These are phyloP conservation scores for Pseudocercospora vitis DNA, from an alignment of 2,329 filamentous ascomycete genomes.

Conservation along the genomic window DNA sequence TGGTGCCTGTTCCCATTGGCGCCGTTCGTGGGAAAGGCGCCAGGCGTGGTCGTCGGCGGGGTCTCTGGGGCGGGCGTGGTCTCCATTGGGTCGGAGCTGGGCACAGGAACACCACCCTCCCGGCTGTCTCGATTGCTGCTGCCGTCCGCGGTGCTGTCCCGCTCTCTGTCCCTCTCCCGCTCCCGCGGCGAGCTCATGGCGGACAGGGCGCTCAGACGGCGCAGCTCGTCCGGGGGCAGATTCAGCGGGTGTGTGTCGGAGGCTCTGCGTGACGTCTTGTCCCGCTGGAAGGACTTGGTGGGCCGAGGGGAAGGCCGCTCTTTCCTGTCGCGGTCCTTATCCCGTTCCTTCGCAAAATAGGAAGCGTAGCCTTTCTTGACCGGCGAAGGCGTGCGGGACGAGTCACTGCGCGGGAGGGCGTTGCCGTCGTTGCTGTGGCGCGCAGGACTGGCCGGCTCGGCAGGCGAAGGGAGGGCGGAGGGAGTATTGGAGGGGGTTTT, in stretches of 20 bases:
- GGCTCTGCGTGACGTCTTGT: conserved; percentile 42
- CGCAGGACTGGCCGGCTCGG: too few species aligned
- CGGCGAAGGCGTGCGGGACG: conserved; percentile 12
- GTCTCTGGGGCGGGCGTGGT: conserved; percentile 31
- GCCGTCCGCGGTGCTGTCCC: too few species aligned
- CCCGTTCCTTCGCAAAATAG: conserved; percentile 30
- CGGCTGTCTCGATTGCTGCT: conserved; percentile 22
- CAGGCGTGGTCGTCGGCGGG: conserved; percentile 37
- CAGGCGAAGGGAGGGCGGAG: too few species aligned
- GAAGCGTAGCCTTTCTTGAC: conserved; percentile 27
- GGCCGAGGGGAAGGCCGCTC: conserved; percentile 27
- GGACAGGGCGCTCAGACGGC: conserved; percentile 66
- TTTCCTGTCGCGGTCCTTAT: conserved; percentile 31
- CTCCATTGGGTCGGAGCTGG: conserved; percentile 34
- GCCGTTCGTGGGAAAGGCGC: conserved; percentile 51
- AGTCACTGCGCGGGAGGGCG: too few species aligned
- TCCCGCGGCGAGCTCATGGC: conserved; percentile 25
- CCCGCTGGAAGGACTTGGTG: conserved; percentile 31
- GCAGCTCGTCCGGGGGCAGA: conserved; percentile 82
- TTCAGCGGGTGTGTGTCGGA: conserved; percentile 74
- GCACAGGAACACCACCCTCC: conserved; percentile 26
- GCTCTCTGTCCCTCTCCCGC: conserved; percentile 11
- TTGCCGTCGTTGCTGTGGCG: too few species aligned
- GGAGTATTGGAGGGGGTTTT: neutral
- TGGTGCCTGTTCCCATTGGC: conserved; percentile 44